Evolutionary conservation across 768 basidiomycete species (phyloP).

Genomic region (Suillus paluster): DNA sequence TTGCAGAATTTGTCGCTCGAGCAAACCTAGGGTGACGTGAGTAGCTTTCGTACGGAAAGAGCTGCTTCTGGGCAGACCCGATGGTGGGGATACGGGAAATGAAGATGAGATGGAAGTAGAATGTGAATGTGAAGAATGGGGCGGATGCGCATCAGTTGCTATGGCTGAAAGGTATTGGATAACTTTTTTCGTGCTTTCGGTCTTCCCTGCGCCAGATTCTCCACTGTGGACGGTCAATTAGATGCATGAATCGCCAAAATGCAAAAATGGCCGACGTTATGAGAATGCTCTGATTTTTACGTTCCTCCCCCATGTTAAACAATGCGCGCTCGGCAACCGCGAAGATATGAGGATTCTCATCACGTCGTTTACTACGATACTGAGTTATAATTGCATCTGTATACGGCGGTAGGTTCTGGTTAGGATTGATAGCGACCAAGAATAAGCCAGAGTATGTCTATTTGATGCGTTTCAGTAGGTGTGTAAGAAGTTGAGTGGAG

Average conservation of each 20-base stretch:
- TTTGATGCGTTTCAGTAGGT: constrained; percentile 17
- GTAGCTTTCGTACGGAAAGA: constrained; percentile 62
- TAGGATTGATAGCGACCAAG: constrained; percentile 98
- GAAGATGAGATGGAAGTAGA: constrained; percentile 63
- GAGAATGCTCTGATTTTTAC: constrained; percentile 96
- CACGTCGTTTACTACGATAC: constrained; percentile 86
- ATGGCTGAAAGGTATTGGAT: constrained; percentile 99
- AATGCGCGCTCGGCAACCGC: constrained; percentile 97
- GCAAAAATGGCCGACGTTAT: constrained; percentile 76
- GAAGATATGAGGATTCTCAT: constrained; percentile 95
- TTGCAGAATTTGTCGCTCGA: constrained; percentile 96
- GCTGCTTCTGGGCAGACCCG: constrained; percentile 70
- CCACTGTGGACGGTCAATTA: constrained; percentile 57
- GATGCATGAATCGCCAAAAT: constrained; percentile 13
- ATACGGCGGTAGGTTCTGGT: constrained; percentile 90
- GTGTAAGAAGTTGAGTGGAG: constrained; percentile 11
- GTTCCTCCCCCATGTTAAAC: constrained; percentile 97
- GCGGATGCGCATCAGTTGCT: constrained; percentile 75
- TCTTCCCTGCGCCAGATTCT: constrained; percentile 99
- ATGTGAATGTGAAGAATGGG: constrained; percentile 65
- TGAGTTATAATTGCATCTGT: constrained; percentile 86
- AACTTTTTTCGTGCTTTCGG: constrained; percentile 98
- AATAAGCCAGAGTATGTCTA: constrained; percentile 97
- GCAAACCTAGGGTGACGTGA: constrained; percentile 64
- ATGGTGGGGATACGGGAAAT: constrained; percentile 60